Evolutionary conservation across 345 rosid genomes (phyloP).

Genomic region (Anastatica hierochuntica): DNA sequence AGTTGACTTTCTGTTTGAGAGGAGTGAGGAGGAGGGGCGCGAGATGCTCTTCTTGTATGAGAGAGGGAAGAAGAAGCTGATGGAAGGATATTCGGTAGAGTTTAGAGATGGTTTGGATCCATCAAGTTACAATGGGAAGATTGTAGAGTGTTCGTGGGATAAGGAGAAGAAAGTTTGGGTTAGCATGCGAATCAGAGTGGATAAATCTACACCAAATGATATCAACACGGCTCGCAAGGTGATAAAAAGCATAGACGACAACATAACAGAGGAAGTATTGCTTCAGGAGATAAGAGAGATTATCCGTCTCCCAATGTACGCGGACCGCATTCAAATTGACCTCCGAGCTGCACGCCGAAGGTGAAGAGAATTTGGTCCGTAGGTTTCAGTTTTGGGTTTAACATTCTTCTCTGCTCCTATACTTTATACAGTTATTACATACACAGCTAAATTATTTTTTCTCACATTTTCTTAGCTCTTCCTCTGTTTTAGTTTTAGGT

Average conservation of each 20-base stretch:
- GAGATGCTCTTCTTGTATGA: conserved; percentile 42
- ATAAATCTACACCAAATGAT: conserved; percentile 77
- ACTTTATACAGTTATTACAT: no score
- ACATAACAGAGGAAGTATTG: conserved; percentile 79
- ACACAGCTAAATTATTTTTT: no score
- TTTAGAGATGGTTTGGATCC: conserved; percentile 69
- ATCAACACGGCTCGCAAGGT: conserved; percentile 84
- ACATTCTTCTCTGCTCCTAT: no score
- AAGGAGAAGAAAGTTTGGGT: conserved; percentile 51
- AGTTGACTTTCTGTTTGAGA: conserved; percentile 88
- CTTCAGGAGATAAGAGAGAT: conserved; percentile 69
- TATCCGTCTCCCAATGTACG: conserved; percentile 84
- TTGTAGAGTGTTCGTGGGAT: conserved; percentile 81
- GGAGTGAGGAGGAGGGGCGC: conserved; percentile 32
- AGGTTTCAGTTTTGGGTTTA: neutral
- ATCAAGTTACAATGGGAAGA: conserved; percentile 55
- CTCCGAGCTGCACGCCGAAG: neutral
- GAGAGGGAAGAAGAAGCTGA: conserved; percentile 66
- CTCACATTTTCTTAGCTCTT: no score
- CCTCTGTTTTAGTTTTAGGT: no score
- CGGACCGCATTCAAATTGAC: conserved; percentile 63
- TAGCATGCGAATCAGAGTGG: conserved; percentile 67
- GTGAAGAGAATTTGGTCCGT: neutral
- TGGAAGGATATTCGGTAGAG: conserved; percentile 63
- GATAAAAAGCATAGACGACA: conserved; percentile 77